Conservation (phyloP, 75 land plant species). For the Cunninghamia lanceolata region DNA sequence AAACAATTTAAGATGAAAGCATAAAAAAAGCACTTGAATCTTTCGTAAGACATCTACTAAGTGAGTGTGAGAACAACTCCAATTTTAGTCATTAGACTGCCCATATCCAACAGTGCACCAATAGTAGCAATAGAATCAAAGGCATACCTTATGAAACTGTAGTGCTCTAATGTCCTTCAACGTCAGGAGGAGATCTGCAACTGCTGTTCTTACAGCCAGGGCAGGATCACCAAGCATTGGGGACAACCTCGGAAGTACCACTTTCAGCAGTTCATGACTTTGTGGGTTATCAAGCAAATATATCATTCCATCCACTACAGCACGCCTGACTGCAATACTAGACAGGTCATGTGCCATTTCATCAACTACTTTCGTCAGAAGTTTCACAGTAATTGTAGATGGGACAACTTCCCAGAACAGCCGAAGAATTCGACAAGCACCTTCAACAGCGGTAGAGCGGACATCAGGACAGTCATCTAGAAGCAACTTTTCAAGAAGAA, state of each 20-base stretch:
- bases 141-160: slow-evolving; percentile 70
- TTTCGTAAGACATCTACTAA: neutral
- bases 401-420: slow-evolving; percentile 90
- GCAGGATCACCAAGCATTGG: slow-evolving; percentile 57
- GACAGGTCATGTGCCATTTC: slow-evolving; percentile 64
- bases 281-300: slow-evolving; percentile 81
- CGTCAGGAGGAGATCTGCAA: slow-evolving; percentile 62
- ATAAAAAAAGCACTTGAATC: neutral
- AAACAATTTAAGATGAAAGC: slow-evolving; percentile 1
- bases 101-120: neutral
- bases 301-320: slow-evolving; percentile 61
- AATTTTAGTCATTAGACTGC: neutral
- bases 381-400: slow-evolving; percentile 58
- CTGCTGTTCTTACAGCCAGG: slow-evolving; percentile 52
- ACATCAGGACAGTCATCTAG: slow-evolving; percentile 77
- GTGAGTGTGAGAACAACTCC: neutral
- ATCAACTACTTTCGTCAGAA: slow-evolving; percentile 61
- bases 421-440: slow-evolving; percentile 67
- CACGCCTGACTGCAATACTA: slow-evolving; percentile 62
- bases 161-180: slow-evolving; percentile 53
- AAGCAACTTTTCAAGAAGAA: slow-evolving; percentile 66
- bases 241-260: slow-evolving; percentile 64
- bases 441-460: slow-evolving; percentile 81
- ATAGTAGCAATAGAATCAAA: neutral
- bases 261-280: slow-evolving; percentile 77